Conservation (phyloP, 2,329 filamentous ascomycete genomes). For the Colletotrichum theobromicola region DNA sequence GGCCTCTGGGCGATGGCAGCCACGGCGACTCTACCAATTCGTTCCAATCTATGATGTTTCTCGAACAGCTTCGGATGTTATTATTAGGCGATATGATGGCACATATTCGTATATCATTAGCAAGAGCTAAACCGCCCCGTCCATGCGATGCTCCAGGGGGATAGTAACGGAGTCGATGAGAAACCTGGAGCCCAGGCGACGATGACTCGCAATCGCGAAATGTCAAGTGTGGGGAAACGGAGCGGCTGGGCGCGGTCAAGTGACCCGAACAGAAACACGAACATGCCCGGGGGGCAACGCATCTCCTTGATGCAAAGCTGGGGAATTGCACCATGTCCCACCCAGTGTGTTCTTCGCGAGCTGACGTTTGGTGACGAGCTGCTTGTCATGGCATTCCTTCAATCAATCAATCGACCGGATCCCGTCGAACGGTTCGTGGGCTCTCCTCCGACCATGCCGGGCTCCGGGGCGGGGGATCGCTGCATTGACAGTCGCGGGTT, state of each 20-base stretch:
- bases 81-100: background rate
- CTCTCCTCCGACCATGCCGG: background rate
- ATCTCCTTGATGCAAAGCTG: background rate
- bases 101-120: background rate
- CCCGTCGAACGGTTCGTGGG: background rate
- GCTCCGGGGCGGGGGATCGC: background rate
- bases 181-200: background rate
- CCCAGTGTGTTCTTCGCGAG: background rate
- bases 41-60: background rate
- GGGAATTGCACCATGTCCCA: background rate
- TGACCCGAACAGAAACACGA: conserved; percentile 2
- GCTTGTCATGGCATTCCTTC: background rate
- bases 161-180: background rate
- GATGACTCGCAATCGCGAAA: conserved; percentile 5
- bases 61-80: background rate
- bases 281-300: background rate
- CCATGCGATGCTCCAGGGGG: background rate
- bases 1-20: too few species aligned
- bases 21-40: background rate
- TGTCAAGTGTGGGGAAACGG: background rate
- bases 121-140: background rate
- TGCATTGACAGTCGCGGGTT: background rate
- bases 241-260: conserved; percentile 1
- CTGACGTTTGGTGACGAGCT: background rate
- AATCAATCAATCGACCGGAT: background rate